Base-by-base conservation (phyloP, 2,329 filamentous ascomycete species). In the Calonectria montana region DNA sequence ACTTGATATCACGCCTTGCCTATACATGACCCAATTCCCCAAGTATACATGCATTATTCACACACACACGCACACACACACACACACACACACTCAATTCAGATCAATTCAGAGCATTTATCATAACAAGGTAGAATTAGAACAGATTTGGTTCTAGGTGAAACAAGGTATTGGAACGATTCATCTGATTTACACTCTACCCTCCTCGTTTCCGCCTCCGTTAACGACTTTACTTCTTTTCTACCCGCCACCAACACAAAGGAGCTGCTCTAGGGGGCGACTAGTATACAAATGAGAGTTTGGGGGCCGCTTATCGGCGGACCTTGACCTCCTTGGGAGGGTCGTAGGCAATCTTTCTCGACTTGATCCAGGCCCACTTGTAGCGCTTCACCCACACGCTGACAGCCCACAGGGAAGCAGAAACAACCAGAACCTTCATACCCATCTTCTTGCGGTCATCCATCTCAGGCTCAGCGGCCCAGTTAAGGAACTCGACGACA, bases 371-470 rank as follows among this genome's bases (percentile, higher is more conserved):
- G 73, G 95, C 90, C 97, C 97, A 99, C 92, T 98, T 99, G 93
- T 99, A 99, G 88, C 96, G 93, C 94, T 99, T 99, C 77, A 98
- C 93, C 95, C 96, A 99, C 80, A 99, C 91, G 85, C 94, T 97
- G 81, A 98, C 82, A 69, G 94, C 95, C 83, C 95, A 94, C 75
- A 99, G 89, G 74, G 93, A 91, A 73, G 93, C 90, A 67, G 92
- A 91, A 78, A 98, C 91, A 77, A 94, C 92, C 80, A 99, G 85
- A 67, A 97, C 94, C 92, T 99, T 98, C 91, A 97, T 92, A 81
- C 97, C 97, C 97, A 98, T 99, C 89, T 95, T 97, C 94, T 99
- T 99, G 84, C 97, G 94, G 84, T 98, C 93, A 83, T 99, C 97
- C 95, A 98, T 98, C 90, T 99, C 97, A 61, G 97, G 97, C 89